Evolutionary conservation across 306 rosid species (phyloP), one percentile per base, ranked within the genome.

Genomic region (Vigna unguiculata): DNA sequence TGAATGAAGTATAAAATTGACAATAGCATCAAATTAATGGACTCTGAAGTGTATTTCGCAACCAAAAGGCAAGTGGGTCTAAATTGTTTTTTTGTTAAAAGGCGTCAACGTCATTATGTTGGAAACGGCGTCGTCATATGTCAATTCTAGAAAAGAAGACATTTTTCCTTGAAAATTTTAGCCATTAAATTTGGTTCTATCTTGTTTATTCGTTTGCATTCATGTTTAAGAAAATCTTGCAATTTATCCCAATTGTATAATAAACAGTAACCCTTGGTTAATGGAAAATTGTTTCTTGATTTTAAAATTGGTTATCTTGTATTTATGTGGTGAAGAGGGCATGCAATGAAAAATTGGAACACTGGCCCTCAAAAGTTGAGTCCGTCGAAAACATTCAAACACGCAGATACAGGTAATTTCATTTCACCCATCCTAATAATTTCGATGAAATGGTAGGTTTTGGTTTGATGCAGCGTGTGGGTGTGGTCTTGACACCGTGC

Each of bases 381-480:
- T 48, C n/a, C 10, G 8, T 54, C 38, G 51, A 54, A 74, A 61
- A 43, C 17, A 45, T 22, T 47, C 11, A 49, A 64, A 55, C 12
- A 1, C 14, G 5, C 16, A 28, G 60, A 9, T 20, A 41, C 54
- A 55, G 57, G 60, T 76, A 40, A 16, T 71, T 75, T 30, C 57
- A 7, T 20, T 43, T 41, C n/a, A 71, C 2, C 41, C 15, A 15
- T 19, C 28, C 15, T 11, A 79, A 69, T 4, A 48, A 15, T 2
- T 45, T 55, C 62, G 8, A 69, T 80, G 75, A 66, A 78, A 88
- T 87, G 92, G 77, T 79, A 3, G 60, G 65, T 65, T 38, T 84
- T 81, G 52, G 55, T 63, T 36, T 80, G 85, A 84, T 81, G 82
- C 85, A 76, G 2, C 64, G n/a, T 73, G 83, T 71, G 59, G 87